Evolutionary conservation across 2,329 filamentous ascomycete species (phyloP), one percentile per base, ranked within the genome.

Genomic region (Trichoderma simmonsii): DNA sequence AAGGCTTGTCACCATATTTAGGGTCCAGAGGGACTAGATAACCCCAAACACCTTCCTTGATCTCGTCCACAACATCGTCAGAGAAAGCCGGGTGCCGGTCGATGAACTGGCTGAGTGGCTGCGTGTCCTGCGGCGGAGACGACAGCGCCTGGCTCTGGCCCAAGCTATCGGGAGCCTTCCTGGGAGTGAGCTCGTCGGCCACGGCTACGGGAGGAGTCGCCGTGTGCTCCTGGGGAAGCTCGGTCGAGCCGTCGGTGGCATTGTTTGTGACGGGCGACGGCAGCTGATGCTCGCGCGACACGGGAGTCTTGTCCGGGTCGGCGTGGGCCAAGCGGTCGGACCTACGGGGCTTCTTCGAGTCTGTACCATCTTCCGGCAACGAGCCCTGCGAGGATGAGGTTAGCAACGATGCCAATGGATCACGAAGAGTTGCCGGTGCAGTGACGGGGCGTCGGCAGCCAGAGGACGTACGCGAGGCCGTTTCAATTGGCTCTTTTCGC

Each of bases 1-100:
- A 78, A 60, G 82, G 97, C 82, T 80, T 92, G 83, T 82, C 90
- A 56, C 81, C 91, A 69, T 91, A 90, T 74, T 88, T 89, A 67
- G 88, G 87, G 78, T 95, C 91, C 28, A 97, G 84, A 2, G 95
- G 94, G 69, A 97, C 89, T 6, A 99, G 85, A 78, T 98, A 99
- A 14, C 97, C 97, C 96, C 96, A 99, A 1, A 98, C 94, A 9
- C 94, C 94, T 80, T 97, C 93, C 60, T 89, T 86, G 73, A 85
- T 89, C 82, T 97, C 94, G 79, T 97, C 93, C 74, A 95, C 89
- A 4, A 97, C 93, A 71, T 97, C 94, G 74, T 95, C 93, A 12
- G 91, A 91, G 61, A 95, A 87, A 30, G 89, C 88, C 72, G 89
- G 85, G 32, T 93, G 89, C 3, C 92, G 90, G 75, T 93, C 91